Evolutionary conservation across 495 filamentous ascomycete genomes (phyloP).

Genomic region (Podospora pseudoanserina): DNA sequence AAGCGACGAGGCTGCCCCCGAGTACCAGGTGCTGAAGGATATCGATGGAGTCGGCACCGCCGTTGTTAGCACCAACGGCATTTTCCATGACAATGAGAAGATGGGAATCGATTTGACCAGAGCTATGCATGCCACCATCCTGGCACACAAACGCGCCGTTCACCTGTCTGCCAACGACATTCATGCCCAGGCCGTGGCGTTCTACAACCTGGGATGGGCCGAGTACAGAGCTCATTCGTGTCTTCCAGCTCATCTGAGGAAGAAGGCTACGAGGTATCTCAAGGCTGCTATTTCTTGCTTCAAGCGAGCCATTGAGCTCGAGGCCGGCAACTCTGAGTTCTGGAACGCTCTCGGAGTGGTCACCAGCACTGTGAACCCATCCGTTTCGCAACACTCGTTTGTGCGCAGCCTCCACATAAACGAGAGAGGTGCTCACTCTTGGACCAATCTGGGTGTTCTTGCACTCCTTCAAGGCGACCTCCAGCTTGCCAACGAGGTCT

Average conservation of each 20-base stretch:
- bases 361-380: constrained; percentile 76
- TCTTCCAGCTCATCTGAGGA: constrained; percentile 45
- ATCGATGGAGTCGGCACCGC: constrained; percentile 64
- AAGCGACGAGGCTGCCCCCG: constrained; percentile 45
- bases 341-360: constrained; percentile 95
- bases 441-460: constrained; percentile 87
- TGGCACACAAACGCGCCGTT: constrained; percentile 85
- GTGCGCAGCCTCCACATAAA: constrained; percentile 92
- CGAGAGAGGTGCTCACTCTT: constrained; percentile 73
- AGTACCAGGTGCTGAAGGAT: constrained; percentile 62
- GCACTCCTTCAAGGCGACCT: constrained; percentile 80
- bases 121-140: constrained; percentile 64
- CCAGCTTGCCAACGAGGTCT: constrained; percentile 80
- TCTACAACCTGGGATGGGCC: constrained; percentile 95
- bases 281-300: constrained; percentile 87
- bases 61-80: constrained; percentile 42
- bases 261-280: constrained; percentile 59
- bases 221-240: constrained; percentile 77
- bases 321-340: constrained; percentile 93
- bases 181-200: constrained; percentile 91
- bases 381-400: constrained; percentile 89
- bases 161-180: constrained; percentile 66
- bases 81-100: constrained; percentile 44
- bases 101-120: constrained; percentile 46
- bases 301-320: constrained; percentile 93